Conservation (phyloP, 2,329 filamentous ascomycete genomes). For the Ophiostoma sp. region DNA sequence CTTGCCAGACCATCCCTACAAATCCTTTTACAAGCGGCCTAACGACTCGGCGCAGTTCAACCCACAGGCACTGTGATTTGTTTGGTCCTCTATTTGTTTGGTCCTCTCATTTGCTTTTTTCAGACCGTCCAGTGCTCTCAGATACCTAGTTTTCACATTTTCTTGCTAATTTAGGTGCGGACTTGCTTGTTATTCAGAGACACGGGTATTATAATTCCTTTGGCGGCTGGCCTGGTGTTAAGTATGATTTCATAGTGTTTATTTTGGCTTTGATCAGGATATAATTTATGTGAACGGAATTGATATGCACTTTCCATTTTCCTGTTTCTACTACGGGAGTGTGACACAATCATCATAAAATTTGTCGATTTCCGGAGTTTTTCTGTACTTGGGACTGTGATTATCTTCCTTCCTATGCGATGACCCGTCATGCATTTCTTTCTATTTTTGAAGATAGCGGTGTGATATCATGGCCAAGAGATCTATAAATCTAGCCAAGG, state of each 20-base stretch:
- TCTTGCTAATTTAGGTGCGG: neutral
- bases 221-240: too few species aligned
- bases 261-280: too few species aligned
- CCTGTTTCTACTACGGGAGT: neutral
- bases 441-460: neutral
- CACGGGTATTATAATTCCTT: too few species aligned
- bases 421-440: neutral
- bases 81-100: neutral
- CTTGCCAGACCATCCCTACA: slow-evolving; percentile 73
- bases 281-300: too few species aligned
- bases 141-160: too few species aligned
- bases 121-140: too few species aligned
- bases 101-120: neutral
- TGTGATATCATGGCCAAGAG: neutral
- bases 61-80: neutral
- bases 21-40: slow-evolving; percentile 72
- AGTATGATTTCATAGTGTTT: too few species aligned
- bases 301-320: too few species aligned
- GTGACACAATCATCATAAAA: neutral
- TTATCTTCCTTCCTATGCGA: neutral
- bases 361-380: neutral
- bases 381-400: neutral
- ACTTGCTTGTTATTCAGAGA: neutral
- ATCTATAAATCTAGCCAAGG: neutral
- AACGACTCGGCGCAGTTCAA: slow-evolving; percentile 35